Evolutionary conservation across 2,329 filamentous ascomycete genomes (phyloP), one percentile per base, ranked within the genome.

Genomic region (Talaromyces pinophilus): DNA sequence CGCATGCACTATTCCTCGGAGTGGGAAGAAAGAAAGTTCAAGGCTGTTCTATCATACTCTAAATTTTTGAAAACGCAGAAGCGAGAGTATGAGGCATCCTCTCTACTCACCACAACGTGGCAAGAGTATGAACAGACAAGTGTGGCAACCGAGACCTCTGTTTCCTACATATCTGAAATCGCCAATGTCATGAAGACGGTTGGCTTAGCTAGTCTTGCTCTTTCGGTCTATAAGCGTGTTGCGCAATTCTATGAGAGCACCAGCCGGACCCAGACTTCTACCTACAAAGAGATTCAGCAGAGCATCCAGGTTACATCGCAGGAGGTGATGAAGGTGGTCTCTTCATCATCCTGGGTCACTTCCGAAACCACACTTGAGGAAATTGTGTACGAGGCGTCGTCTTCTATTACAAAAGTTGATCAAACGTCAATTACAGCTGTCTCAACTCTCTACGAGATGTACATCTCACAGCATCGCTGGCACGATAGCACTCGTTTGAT

Each of bases 1-100:
- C 81, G 80, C 28, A 72, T 73, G 10, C 77, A 80, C 28, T 77
- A 77, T 48, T 79, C 81, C 1, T 71, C 78, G 3, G 76, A 81
- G 44, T 83, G 79, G 79, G 82, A 84, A 64, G 77, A 82, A 70
- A 79, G 77, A 70, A 84, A 84, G 69, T 74, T 84, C 28, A 77
- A 81, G 60, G 73, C 81, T 22, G 78, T 82, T 5, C 74, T 82
- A n/a, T 73, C 76, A 1, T 85, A 85, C 67, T 77, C 80, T 6
- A 76, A 78, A 19, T 85, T 83, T 69, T 71, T 85, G n/a, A 77
- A 80, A 38, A 71, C 73, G 0, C 81, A 83, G 59, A 82, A 82
- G 68, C 77, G 82, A 3, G 75, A 77, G 15, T 73, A 74, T 0
- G 83, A 85, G 67, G 77, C 81, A 0, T 79, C 80, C 1, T 78